These are phyloP conservation scores for Globisporangium alternatum DNA, from an alignment of 352 stramenopile genomes.

Conservation along the genomic window DNA sequence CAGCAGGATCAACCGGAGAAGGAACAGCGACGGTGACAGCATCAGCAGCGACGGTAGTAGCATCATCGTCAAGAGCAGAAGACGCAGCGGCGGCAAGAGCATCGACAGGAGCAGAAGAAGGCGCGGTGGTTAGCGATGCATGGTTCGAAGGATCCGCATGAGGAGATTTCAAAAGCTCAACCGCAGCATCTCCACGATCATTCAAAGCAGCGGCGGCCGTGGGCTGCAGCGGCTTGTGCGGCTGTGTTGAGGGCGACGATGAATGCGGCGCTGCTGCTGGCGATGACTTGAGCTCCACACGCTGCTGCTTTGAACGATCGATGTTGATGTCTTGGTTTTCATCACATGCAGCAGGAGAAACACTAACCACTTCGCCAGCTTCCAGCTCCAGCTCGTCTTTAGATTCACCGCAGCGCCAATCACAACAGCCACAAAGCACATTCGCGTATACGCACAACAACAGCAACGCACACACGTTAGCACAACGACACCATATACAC, in stretches of 20 bases:
- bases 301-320: constrained; percentile 16
- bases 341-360: constrained; percentile 15
- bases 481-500: constrained; percentile 2
- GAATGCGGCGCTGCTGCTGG: neutral
- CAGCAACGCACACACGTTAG: constrained; percentile 2
- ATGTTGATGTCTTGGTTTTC: constrained; percentile 14
- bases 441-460: constrained; percentile 5
- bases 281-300: constrained; percentile 2
- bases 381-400: constrained; percentile 53
- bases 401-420: neutral
- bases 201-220: constrained; percentile 15
- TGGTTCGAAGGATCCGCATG: constrained; percentile 12
- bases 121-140: constrained; percentile 25
- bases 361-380: constrained; percentile 63
- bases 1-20: constrained; percentile 4
- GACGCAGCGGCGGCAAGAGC: constrained; percentile 16
- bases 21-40: constrained; percentile 4
- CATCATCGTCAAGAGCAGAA: constrained; percentile 26
- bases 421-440: neutral
- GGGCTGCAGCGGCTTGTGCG: neutral
- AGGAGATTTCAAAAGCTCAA: constrained; percentile 18
- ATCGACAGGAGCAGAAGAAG: constrained; percentile 29
- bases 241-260: neutral
- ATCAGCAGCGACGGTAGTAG: constrained; percentile 10
- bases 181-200: constrained; percentile 6